Conservation (phyloP, 2,329 filamentous ascomycete genomes). For the Verticillium isaacii region DNA sequence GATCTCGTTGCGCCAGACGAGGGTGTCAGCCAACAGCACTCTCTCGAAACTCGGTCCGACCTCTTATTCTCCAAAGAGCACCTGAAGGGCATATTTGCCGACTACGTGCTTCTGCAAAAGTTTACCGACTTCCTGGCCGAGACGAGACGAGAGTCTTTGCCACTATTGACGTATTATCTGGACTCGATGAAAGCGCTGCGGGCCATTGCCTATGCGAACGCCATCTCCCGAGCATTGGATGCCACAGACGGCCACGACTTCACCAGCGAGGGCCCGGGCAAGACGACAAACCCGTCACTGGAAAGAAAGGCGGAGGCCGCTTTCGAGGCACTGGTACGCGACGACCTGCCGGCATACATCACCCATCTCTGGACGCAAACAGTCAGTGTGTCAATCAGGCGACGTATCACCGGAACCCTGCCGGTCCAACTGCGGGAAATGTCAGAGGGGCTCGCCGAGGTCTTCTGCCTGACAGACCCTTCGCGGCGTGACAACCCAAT, state of each 20-base stretch:
- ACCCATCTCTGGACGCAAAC: slow-evolving; percentile 64
- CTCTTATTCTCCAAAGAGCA: slow-evolving; percentile 63
- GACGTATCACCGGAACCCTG: slow-evolving; percentile 62
- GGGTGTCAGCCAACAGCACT: slow-evolving; percentile 27
- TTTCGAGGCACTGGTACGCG: slow-evolving; percentile 58
- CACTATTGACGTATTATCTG: slow-evolving; percentile 66
- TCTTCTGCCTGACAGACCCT: slow-evolving; percentile 73
- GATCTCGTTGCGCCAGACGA: slow-evolving; percentile 23
- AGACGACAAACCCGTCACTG: slow-evolving; percentile 53
- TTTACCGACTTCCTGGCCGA: slow-evolving; percentile 64
- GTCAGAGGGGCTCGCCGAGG: slow-evolving; percentile 71
- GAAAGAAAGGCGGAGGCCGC: slow-evolving; percentile 60
- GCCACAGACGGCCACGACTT: slow-evolving; percentile 52
- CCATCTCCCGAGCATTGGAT: slow-evolving; percentile 56
- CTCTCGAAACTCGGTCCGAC: slow-evolving; percentile 60
- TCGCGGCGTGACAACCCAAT: slow-evolving; percentile 70
- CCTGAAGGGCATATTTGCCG: slow-evolving; percentile 58
- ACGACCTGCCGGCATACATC: slow-evolving; percentile 69
- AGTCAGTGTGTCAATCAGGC: slow-evolving; percentile 64
- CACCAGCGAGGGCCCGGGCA: slow-evolving; percentile 40
- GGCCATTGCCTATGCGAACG: slow-evolving; percentile 68
- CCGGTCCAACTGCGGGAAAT: slow-evolving; percentile 59
- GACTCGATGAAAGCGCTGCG: slow-evolving; percentile 66
- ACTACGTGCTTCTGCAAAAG: slow-evolving; percentile 55
- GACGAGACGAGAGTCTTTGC: slow-evolving; percentile 56